These are phyloP conservation scores for Leccinum variabile DNA, from an alignment of 1,284 basidiomycete genomes.

Conservation along the genomic window DNA sequence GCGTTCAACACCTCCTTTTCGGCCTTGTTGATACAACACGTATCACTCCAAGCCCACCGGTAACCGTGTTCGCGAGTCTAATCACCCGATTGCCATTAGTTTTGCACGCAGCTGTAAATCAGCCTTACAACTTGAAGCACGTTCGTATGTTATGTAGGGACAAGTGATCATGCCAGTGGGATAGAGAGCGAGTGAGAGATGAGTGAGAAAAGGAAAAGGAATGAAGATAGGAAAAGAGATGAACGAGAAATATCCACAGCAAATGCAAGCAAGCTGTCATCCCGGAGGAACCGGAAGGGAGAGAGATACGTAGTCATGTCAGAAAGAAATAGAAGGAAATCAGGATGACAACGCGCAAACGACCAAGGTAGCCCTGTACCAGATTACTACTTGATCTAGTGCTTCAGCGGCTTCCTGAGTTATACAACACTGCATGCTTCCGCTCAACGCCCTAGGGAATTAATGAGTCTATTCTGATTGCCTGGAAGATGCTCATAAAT, in stretches of 20 bases:
- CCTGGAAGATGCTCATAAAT: slow-evolving; percentile 5
- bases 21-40: slow-evolving; percentile 5
- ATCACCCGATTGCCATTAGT: too few species aligned
- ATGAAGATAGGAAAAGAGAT: not conserved
- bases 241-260: slow-evolving; percentile 21
- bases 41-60: slow-evolving; percentile 30
- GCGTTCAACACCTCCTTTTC: slow-evolving; percentile 19
- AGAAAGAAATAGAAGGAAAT: not conserved
- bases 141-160: too few species aligned
- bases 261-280: slow-evolving; percentile 32
- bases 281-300: not conserved
- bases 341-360: not conserved
- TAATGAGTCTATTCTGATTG: slow-evolving; percentile 14
- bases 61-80: slow-evolving; percentile 18
- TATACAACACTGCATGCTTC: slow-evolving; percentile 18
- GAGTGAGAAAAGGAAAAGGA: not conserved
- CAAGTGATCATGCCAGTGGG: too few species aligned
- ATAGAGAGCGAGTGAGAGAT: too few species aligned
- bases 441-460: slow-evolving; percentile 7
- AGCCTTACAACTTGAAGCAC: too few species aligned
- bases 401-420: slow-evolving; percentile 8
- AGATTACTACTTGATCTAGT: slow-evolving; percentile 24
- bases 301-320: slow-evolving; percentile 2
- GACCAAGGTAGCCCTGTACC: slow-evolving; percentile 10
- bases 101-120: too few species aligned